phyloP scores from a whole-genome alignment of 2,329 filamentous ascomycete species.

The Aspergillus phoenicis region DNA sequence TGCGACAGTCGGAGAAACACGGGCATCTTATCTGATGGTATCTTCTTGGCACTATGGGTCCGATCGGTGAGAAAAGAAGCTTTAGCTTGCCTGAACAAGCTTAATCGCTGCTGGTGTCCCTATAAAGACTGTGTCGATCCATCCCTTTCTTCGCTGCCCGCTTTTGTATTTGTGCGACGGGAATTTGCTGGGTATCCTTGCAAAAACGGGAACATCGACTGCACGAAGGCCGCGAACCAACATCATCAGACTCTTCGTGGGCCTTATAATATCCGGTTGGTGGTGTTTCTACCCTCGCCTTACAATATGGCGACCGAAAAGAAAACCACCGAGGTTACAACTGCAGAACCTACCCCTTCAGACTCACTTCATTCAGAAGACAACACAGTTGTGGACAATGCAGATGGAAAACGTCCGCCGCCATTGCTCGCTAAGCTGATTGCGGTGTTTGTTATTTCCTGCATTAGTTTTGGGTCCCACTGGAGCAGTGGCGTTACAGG shows the following conservation, averaged over 20 bases:
- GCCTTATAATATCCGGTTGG: not conserved
- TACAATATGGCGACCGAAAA: conserved; percentile 3
- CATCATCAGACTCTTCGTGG: not conserved
- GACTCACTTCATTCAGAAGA: not conserved
- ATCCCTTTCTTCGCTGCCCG: not conserved
- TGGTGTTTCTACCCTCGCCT: no score
- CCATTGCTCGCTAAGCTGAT: conserved; percentile 40
- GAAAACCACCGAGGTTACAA: not conserved
- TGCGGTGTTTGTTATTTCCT: conserved; percentile 48
- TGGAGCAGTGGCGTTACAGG: conserved; percentile 64
- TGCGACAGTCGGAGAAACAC: not conserved
- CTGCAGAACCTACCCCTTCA: not conserved
- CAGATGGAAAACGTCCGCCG: conserved; percentile 24
- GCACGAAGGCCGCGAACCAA: not conserved
- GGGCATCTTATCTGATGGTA: conserved; percentile 8
- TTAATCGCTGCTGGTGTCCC: not conserved
- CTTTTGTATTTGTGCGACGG: not conserved
- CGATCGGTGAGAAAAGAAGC: not conserved
- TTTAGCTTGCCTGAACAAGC: not conserved
- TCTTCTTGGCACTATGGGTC: not conserved
- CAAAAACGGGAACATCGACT: not conserved
- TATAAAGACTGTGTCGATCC: conserved; percentile 1
- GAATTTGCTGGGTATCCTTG: not conserved
- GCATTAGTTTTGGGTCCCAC: conserved; percentile 61
- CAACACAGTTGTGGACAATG: not conserved